phyloP scores from a whole-genome alignment of 75 land plant genomes.

The Chamaecyparis obtusa region DNA sequence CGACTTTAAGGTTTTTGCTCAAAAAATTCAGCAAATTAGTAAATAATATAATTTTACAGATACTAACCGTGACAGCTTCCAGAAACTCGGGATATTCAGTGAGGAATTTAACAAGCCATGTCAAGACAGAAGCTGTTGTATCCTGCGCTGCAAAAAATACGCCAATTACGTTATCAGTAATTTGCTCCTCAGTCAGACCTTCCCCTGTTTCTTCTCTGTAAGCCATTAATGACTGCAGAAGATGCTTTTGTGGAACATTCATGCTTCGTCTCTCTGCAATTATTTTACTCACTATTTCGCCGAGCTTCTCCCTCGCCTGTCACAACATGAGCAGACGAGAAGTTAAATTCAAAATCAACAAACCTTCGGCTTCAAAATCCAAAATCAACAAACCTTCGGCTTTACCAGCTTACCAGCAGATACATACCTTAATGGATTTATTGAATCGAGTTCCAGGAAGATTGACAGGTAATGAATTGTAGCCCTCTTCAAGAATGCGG shows the following conservation, averaged over 20 bases:
- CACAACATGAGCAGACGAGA: neutral
- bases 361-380: neutral
- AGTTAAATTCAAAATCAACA: neutral
- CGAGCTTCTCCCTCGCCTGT: slow-evolving; percentile 38
- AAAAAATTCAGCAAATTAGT: neutral
- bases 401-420: neutral
- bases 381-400: neutral
- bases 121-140: slow-evolving; percentile 77
- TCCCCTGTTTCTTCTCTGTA: slow-evolving; percentile 41
- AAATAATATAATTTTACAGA: neutral
- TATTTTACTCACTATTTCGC: slow-evolving; percentile 44
- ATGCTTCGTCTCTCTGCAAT: slow-evolving; percentile 38
- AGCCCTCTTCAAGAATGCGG: slow-evolving; percentile 24
- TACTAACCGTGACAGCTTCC: slow-evolving; percentile 62
- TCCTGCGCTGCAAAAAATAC: slow-evolving; percentile 81
- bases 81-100: slow-evolving; percentile 54
- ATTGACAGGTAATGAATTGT: slow-evolving; percentile 34
- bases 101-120: slow-evolving; percentile 86
- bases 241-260: slow-evolving; percentile 23
- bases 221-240: slow-evolving; percentile 65
- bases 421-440: slow-evolving; percentile 24
- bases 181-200: slow-evolving; percentile 66
- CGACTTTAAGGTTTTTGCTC: neutral
- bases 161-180: slow-evolving; percentile 86
- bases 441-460: slow-evolving; percentile 30